Base-by-base conservation (phyloP, 352 stramenopile genomes). In the Globisporangium yorkense region DNA sequence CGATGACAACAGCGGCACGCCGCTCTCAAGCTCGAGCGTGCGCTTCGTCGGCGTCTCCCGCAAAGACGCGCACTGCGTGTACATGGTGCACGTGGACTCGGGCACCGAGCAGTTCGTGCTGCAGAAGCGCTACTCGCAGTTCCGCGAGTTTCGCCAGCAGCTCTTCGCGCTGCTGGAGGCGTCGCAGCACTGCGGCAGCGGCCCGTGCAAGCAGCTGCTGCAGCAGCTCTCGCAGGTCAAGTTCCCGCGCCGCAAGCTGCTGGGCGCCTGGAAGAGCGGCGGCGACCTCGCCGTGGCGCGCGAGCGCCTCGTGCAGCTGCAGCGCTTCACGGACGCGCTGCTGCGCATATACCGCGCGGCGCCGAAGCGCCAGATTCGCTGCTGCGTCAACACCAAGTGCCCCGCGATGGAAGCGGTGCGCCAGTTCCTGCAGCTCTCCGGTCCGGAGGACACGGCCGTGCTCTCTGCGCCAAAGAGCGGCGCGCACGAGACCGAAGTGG, bases 91-190 rank as follows among this genome's bases (percentile, higher is more conserved):
- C 13, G 75, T 92, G 20, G 66, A 83, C 53, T 84, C 78, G 20
- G 70, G 69, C 29, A 54, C 54, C 16, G 74, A 82, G 49, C 65
- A 75, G 29, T 88, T 80, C 46, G 65, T 84, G 29, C 33, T 91
- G 18, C 61, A 78, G 52, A 87, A 84, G 68, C 75, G 83, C 51
- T 92, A 68, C 68, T 89, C 78, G 41, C 74, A 92, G 52, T 87
- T 90, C 64, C 77, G 80, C 50, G 69, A 71, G 16, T 74, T 92
- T 16, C 77, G 80, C 16, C 59, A 65, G 37, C 54, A 77, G 55
- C 57, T 92, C 41, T 57, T 90, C 5, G 37, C 51, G 16, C 39
- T 50, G 21, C 44, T 77, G 18, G 46, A 71, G 16, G 35, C 53
- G 5, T 24, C 59, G 10, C 54, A 48, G 4, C 61, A 72, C 31